Evolutionary conservation across 208 protist species (phyloP).

Genomic region (Crithidia fasciculata): DNA sequence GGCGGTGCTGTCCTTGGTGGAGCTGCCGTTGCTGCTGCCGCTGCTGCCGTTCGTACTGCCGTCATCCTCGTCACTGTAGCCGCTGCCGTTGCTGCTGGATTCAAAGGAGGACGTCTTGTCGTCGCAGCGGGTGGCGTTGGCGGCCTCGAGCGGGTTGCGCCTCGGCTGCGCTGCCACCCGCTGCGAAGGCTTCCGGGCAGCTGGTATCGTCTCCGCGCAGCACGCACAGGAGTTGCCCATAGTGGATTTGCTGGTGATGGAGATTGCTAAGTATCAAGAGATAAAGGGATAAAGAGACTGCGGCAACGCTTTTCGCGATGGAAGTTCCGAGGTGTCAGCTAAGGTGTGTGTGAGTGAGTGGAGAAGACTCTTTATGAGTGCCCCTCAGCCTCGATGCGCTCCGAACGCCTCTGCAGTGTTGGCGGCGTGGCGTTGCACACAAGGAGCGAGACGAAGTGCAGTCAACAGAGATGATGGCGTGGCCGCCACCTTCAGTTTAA

Average conservation of each 20-base stretch:
- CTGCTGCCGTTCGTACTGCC: neutral
- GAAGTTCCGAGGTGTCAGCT: too few relatives aligned
- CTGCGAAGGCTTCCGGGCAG: constrained; percentile 7
- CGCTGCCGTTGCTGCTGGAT: neutral
- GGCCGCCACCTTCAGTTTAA: neutral
- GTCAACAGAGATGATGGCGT: too few relatives aligned
- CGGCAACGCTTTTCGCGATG: too few relatives aligned
- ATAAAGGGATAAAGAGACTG: too few relatives aligned
- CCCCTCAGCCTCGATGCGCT: too few relatives aligned
- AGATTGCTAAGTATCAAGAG: neutral
- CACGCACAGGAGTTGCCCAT: constrained; percentile 10
- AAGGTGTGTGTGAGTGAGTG: too few relatives aligned
- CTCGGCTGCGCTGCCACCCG: constrained; percentile 2
- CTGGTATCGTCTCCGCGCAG: constrained; percentile 1
- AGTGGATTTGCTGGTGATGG: neutral
- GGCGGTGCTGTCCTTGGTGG: neutral
- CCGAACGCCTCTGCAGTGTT: too few relatives aligned
- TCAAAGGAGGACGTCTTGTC: constrained; percentile 8
- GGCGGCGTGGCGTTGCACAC: too few relatives aligned
- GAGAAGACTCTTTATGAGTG: too few relatives aligned
- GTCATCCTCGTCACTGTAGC: neutral
- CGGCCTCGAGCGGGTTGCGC: neutral
- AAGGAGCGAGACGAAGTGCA: too few relatives aligned
- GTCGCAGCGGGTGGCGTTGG: neutral
- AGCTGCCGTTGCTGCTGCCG: neutral